phyloP scores from a whole-genome alignment of 306 rosid species.

The Sophora flavescens region DNA sequence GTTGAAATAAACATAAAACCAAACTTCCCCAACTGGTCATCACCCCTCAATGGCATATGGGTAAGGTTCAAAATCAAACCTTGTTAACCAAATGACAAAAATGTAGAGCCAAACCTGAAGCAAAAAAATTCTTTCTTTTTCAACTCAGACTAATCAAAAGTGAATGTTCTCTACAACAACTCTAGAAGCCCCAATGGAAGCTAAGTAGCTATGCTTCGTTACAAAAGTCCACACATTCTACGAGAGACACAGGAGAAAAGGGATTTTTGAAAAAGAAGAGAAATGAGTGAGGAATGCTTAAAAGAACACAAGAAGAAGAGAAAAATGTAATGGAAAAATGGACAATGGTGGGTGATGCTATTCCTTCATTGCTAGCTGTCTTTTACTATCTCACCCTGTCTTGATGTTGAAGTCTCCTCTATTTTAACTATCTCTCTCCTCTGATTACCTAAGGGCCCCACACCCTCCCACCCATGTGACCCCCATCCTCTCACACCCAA shows the following conservation, averaged over 20 bases:
- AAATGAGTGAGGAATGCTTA: conserved; percentile 26
- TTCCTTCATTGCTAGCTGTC: conserved; percentile 86
- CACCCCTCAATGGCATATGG: background rate
- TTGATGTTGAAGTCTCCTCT: conserved; percentile 55
- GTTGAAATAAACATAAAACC: background rate
- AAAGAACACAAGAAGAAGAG: conserved; percentile 32
- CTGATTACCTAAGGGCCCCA: conserved; percentile 27
- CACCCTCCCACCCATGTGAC: background rate
- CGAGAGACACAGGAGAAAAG: background rate
- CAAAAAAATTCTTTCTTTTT: background rate
- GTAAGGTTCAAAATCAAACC: background rate
- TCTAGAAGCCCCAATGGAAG: background rate
- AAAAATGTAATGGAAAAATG: conserved; percentile 6
- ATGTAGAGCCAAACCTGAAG: conserved; percentile 43
- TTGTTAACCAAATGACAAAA: background rate
- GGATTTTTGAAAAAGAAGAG: conserved; percentile 49
- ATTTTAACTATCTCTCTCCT: conserved; percentile 26
- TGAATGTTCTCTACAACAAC: background rate
- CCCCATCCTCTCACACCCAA: too few relatives aligned
- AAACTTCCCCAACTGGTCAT: background rate
- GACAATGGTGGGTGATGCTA: conserved; percentile 56
- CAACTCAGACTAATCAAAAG: background rate
- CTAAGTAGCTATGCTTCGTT: background rate
- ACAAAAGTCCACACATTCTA: background rate
- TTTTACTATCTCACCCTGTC: conserved; percentile 57